A percentile compares a stretch with the other conserved stretches of the same genome.
These are phyloP conservation scores for Boletus subparvulus DNA, from an alignment of 768 basidiomycete genomes.

Conservation along the genomic window DNA sequence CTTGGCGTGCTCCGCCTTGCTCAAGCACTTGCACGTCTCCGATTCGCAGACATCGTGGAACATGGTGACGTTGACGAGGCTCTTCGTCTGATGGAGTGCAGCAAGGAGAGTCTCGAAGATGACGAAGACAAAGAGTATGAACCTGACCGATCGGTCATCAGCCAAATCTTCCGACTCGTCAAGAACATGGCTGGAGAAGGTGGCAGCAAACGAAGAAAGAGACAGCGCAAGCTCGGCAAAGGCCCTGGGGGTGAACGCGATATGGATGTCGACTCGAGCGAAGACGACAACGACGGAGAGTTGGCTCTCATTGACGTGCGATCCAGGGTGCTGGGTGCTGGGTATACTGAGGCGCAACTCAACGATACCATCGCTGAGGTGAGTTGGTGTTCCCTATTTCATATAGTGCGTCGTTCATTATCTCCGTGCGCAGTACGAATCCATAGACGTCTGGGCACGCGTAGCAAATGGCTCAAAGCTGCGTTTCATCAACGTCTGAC, in stretches of 20 bases:
- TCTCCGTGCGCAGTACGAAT: constrained; percentile 68
- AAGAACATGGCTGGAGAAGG: constrained; percentile 71
- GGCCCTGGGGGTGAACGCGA: constrained; percentile 72
- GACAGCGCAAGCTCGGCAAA: constrained; percentile 57
- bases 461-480: constrained; percentile 84
- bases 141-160: constrained; percentile 73
- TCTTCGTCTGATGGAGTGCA: constrained; percentile 93
- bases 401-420: constrained; percentile 3
- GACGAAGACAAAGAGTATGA: constrained; percentile 70
- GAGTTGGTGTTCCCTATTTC: constrained; percentile 26
- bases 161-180: constrained; percentile 88
- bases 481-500: constrained; percentile 52
- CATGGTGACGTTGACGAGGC: constrained; percentile 95
- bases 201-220: constrained; percentile 40
- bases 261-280: constrained; percentile 67
- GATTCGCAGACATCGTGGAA: constrained; percentile 78
- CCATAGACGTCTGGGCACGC: constrained; percentile 74
- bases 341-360: constrained; percentile 89
- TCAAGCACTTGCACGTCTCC: constrained; percentile 90
- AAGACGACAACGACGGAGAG: constrained; percentile 67
- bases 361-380: constrained; percentile 84
- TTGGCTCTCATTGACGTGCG: constrained; percentile 86
- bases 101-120: constrained; percentile 87
- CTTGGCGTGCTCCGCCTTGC: constrained; percentile 92
- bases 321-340: constrained; percentile 77